Evolutionary conservation across 805 yeast genomes (phyloP).

Genomic region (Candida sonorensis): DNA sequence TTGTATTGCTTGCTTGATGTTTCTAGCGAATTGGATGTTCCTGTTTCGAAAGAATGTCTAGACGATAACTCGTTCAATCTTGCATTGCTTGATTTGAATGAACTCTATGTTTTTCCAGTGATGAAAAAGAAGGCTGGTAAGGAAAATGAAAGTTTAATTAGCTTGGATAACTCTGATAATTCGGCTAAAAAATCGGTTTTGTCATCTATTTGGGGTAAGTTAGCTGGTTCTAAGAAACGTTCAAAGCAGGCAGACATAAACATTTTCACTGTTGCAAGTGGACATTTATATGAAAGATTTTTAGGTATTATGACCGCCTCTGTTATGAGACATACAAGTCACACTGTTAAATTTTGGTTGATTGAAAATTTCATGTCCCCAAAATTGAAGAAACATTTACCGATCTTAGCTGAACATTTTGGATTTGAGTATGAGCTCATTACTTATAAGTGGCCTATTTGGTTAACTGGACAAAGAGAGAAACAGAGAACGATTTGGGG

Average conservation of each 20-base stretch:
- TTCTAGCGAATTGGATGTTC: conserved; percentile 12
- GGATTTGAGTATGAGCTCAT: conserved; percentile 69
- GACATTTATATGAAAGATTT: conserved; percentile 70
- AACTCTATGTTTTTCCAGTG: conserved; percentile 38
- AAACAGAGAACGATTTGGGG: conserved; percentile 82
- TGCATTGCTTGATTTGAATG: conserved; percentile 37
- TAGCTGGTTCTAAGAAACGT: too few relatives aligned
- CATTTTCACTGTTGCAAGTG: conserved; percentile 78
- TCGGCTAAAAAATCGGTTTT: too few relatives aligned
- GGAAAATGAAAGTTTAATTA: conserved; percentile 18
- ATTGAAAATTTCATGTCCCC: conserved; percentile 77
- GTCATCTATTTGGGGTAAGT: too few relatives aligned
- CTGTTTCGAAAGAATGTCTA: not conserved
- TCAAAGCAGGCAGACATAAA: conserved; percentile 55
- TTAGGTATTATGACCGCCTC: conserved; percentile 75
- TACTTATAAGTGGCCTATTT: conserved; percentile 88
- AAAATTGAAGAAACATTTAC: conserved; percentile 53
- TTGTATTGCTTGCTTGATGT: conserved; percentile 35
- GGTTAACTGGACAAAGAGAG: conserved; percentile 77
- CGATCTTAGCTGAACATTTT: conserved; percentile 47
- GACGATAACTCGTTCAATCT: too few relatives aligned
- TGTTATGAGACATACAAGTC: conserved; percentile 58
- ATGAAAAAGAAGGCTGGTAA: conserved; percentile 32
- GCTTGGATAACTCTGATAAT: too few relatives aligned
- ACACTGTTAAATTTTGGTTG: conserved; percentile 77